A percentile compares a stretch with the other conserved stretches of the same genome.
Conservation (phyloP, 352 stramenopile genomes). For the Pythium graminicola region DNA sequence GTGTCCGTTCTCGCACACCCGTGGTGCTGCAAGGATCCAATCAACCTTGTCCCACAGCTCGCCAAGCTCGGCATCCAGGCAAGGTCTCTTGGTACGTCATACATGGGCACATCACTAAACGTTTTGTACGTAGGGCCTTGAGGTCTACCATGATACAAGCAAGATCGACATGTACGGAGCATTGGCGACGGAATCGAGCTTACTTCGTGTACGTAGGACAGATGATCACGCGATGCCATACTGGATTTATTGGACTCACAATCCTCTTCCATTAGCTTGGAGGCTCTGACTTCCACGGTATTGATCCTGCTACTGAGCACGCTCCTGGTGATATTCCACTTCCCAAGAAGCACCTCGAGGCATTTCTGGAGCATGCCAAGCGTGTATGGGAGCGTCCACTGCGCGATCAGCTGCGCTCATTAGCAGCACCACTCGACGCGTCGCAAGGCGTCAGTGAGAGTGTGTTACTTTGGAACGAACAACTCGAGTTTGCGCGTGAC, state of each 20-base stretch:
- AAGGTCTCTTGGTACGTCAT: background rate
- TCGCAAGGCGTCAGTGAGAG: background rate
- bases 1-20: conserved; percentile 80
- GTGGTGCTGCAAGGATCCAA: conserved; percentile 81
- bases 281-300: conserved; percentile 81
- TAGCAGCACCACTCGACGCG: conserved; percentile 5
- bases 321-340: conserved; percentile 72
- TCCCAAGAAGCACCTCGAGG: conserved; percentile 57
- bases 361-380: conserved; percentile 64
- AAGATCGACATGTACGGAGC: conserved; percentile 81
- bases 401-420: conserved; percentile 28
- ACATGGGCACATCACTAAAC: background rate
- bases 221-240: background rate
- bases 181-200: conserved; percentile 59
- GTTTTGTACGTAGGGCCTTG: conserved; percentile 41
- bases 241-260: background rate
- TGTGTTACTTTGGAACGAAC: conserved; percentile 27
- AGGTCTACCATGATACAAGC: conserved; percentile 73
- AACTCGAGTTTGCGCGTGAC: conserved; percentile 20
- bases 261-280: conserved; percentile 36
- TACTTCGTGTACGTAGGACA: conserved; percentile 47
- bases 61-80: conserved; percentile 73
- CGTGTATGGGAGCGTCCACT: conserved; percentile 60
- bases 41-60: conserved; percentile 59
- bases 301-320: conserved; percentile 60